Evolutionary conservation across 1,139 yeast species (phyloP), one percentile per base, ranked within the genome.

Genomic region (Debaryomyces subglobosus): DNA sequence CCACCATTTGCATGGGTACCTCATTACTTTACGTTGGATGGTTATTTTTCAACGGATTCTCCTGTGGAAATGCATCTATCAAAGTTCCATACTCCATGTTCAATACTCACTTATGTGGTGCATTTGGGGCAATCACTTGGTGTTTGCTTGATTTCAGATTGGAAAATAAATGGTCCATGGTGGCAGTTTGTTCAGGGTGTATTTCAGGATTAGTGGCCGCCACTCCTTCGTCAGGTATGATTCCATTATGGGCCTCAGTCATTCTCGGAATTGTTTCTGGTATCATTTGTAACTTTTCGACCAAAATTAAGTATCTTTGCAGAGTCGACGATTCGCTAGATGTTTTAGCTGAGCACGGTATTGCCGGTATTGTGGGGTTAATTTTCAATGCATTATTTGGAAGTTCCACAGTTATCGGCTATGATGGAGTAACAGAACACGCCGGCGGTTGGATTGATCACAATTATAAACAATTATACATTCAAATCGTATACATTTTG

Each of bases 131-230:
- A 9, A 77, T 92, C 67, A 77, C 96, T 5, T 94, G 99, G 99
- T 87, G 95, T 66, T 63, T 90, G 43, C 75, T 94, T 46, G 99
- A 94, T 78, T 92, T 79, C 74, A 80, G 96, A 50, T 77, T 91
- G 48, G 97, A 91, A 60, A 81, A 81, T 49, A 92, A 91, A 65
- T 92, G 96, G 95, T 86, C 96, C 20, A 88, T 96, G 67, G 97
- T 94, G 41, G 98, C 97, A 10, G 78, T 89, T 43, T 92, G 98
- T 69, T 91, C 97, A 1, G 99, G 99, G 47, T 82, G 91, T 55
- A 91, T 94, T 63, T 90, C 96, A 5, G 98, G 98, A 2, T 79
- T 92, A 29, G 98, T 92, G 15, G 97, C 97, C 2, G 97, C 97
- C 3, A 92, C 98, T 1, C 98, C 99, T 16, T 82, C 95, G 16